Percentiles rank a stretch among this genome's conserved stretches.
These are phyloP conservation scores for Kregervanrija delftensis DNA, from an alignment of 805 yeast species.

Conservation along the genomic window DNA sequence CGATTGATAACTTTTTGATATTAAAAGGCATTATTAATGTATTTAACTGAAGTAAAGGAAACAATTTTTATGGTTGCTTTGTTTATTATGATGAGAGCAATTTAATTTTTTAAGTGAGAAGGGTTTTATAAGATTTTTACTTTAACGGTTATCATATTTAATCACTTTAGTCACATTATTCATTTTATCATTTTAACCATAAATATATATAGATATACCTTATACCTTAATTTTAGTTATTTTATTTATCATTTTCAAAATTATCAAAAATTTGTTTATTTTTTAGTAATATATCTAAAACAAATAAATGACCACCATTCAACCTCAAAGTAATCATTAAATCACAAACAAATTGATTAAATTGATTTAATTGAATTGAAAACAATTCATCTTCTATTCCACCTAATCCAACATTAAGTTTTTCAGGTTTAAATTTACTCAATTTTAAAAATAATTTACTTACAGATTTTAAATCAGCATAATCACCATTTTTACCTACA, in stretches of 20 bases:
- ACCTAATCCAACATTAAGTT: conserved; percentile 16
- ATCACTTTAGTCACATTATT: not conserved
- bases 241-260: conserved; percentile 27
- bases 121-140: too few relatives aligned
- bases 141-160: too few relatives aligned
- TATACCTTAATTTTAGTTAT: conserved; percentile 4
- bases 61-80: too few relatives aligned
- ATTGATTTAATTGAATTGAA: conserved; percentile 16
- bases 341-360: conserved; percentile 32
- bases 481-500: conserved; percentile 21
- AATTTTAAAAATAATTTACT: conserved; percentile 33
- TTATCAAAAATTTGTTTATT: conserved; percentile 41
- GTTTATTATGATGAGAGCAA: too few relatives aligned
- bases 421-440: conserved; percentile 26
- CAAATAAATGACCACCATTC: conserved; percentile 54
- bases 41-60: too few relatives aligned
- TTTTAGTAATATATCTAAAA: conserved; percentile 49
- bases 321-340: conserved; percentile 36
- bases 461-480: conserved; percentile 33
- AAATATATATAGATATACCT: not conserved
- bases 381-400: conserved; percentile 29
- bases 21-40: conserved; percentile 8
- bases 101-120: too few relatives aligned
- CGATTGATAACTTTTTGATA: conserved; percentile 15
- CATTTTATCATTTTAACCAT: too few relatives aligned